Percentiles rank a stretch among this genome's conserved stretches.
These are phyloP conservation scores for Hypoxylon perforatum DNA, from an alignment of 495 filamentous ascomycete species.

Conservation along the genomic window DNA sequence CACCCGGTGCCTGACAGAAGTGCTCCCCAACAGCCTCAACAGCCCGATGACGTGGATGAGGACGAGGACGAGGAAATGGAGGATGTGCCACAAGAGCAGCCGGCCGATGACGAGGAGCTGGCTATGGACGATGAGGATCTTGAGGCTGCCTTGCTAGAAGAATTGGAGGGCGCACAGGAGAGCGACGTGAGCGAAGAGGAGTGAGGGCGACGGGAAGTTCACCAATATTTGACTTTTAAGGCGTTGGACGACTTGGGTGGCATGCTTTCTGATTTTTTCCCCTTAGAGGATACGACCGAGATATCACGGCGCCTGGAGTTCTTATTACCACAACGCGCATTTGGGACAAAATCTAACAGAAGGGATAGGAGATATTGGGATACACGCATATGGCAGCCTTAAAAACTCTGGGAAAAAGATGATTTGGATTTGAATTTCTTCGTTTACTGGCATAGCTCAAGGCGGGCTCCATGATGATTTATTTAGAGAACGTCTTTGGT, in stretches of 20 bases:
- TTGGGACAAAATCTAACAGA: too few species aligned
- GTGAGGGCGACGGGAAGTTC: constrained; percentile 6
- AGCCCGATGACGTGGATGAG: constrained; percentile 18
- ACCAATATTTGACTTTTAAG: neutral
- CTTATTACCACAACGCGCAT: constrained; percentile 29
- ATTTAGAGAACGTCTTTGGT: neutral
- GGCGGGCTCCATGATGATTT: neutral
- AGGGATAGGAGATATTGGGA: constrained; percentile 1
- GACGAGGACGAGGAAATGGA: constrained; percentile 45
- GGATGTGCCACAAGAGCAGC: constrained; percentile 40
- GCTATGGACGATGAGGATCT: constrained; percentile 48
- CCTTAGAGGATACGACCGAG: constrained; percentile 1
- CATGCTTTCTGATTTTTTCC: neutral
- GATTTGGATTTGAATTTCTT: constrained; percentile 5
- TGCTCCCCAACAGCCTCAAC: constrained; percentile 14
- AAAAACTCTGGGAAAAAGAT: constrained; percentile 1
- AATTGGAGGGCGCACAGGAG: constrained; percentile 47
- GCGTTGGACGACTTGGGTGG: neutral
- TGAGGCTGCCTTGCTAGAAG: constrained; percentile 52
- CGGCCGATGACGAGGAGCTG: constrained; percentile 28
- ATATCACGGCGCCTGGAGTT: constrained; percentile 29
- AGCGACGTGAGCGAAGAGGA: constrained; percentile 57
- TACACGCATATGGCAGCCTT: constrained; percentile 10
- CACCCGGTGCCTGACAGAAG: constrained; percentile 37
- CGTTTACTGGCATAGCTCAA: neutral